A percentile compares a stretch with the other conserved stretches of the same genome.
These are phyloP conservation scores for Malassezia vespertilionis DNA, from an alignment of 1,284 basidiomycete genomes.

Conservation along the genomic window DNA sequence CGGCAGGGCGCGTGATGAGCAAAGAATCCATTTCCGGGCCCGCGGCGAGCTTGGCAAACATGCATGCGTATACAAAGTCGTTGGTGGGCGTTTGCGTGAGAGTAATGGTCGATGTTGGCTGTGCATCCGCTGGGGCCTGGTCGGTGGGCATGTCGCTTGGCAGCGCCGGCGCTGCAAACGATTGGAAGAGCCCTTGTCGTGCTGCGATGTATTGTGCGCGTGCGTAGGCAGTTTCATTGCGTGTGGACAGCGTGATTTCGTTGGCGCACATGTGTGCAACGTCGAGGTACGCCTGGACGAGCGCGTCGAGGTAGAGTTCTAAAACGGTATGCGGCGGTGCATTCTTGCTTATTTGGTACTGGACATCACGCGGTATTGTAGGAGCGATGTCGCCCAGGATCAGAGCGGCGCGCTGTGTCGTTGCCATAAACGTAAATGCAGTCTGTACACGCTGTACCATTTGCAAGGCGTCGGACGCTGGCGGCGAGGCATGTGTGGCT, in stretches of 20 bases:
- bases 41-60: constrained; percentile 3
- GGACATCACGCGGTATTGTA: constrained; percentile 2
- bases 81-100: constrained; percentile 8
- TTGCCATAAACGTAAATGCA: background rate
- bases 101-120: constrained; percentile 8
- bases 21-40: constrained; percentile 6
- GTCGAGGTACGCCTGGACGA: constrained; percentile 7
- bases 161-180: constrained; percentile 4
- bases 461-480: background rate
- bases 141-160: background rate
- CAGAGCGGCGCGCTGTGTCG: constrained; percentile 6
- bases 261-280: background rate
- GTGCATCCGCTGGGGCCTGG: background rate
- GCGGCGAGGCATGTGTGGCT: too few relatives aligned
- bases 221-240: background rate
- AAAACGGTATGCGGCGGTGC: background rate
- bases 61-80: constrained; percentile 1
- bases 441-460: constrained; percentile 16
- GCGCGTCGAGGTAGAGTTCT: constrained; percentile 1
- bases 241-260: background rate
- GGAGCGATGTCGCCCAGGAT: constrained; percentile 8
- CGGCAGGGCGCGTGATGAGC: constrained; percentile 12
- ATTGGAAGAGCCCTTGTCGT: constrained; percentile 1
- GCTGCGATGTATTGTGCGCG: background rate
- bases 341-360: constrained; percentile 5